Percentiles rank a stretch among this genome's conserved stretches.
Conservation (phyloP, 2,329 filamentous ascomycete species). For the Paecilomyces dactylethromorphus region DNA sequence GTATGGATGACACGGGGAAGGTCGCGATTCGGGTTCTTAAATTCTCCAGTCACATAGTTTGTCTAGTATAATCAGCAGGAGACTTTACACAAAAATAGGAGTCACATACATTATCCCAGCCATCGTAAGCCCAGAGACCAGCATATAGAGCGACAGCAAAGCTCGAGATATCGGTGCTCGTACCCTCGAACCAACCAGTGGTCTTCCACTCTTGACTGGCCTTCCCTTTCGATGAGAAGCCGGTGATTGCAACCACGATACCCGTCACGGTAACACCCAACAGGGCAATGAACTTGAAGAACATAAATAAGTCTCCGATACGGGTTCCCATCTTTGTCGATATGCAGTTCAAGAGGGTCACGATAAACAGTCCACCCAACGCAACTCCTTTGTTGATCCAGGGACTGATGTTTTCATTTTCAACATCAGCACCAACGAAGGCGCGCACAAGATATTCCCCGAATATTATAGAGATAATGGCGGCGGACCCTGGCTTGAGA, state of each 20-base stretch:
- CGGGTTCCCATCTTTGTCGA: slow-evolving; percentile 83
- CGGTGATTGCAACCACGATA: slow-evolving; percentile 81
- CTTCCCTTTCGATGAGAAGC: slow-evolving; percentile 67
- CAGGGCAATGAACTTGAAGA: slow-evolving; percentile 89
- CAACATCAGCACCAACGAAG: slow-evolving; percentile 76
- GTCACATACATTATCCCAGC: slow-evolving; percentile 86
- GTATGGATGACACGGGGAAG: slow-evolving; percentile 93
- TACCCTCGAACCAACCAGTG: slow-evolving; percentile 81
- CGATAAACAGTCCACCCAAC: slow-evolving; percentile 63
- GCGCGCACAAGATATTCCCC: slow-evolving; percentile 94
- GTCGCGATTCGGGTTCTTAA: slow-evolving; percentile 83
- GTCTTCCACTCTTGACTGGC: slow-evolving; percentile 82
- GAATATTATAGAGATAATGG: slow-evolving; percentile 96
- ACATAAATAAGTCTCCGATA: slow-evolving; percentile 89
- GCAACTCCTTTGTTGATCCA: slow-evolving; percentile 92
- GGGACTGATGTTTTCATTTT: slow-evolving; percentile 65
- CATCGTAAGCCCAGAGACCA: slow-evolving; percentile 95
- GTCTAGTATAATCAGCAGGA: slow-evolving; percentile 50
- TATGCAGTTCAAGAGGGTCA: slow-evolving; percentile 83
- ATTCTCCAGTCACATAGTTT: slow-evolving; percentile 96
- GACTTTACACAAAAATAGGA: neutral
- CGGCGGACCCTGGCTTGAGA: slow-evolving; percentile 84
- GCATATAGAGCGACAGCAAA: slow-evolving; percentile 95
- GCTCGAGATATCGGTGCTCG: slow-evolving; percentile 68
- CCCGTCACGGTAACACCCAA: slow-evolving; percentile 81